A percentile compares a stretch with the other conserved stretches of the same genome.
phyloP scores from a whole-genome alignment of 2,329 filamentous ascomycete species.

The Scytalidium lignicola region DNA sequence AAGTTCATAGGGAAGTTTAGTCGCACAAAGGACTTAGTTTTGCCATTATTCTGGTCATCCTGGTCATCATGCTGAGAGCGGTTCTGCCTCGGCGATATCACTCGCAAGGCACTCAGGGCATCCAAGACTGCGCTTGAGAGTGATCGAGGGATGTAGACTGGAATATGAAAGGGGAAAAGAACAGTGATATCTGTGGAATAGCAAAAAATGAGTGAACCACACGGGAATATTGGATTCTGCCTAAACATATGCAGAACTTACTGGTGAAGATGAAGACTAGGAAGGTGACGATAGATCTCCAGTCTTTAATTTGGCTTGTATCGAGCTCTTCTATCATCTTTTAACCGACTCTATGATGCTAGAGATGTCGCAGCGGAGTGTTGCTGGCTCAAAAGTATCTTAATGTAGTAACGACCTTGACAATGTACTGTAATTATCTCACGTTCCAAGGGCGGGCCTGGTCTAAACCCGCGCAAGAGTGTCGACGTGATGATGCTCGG shows the following conservation, averaged over 20 bases:
- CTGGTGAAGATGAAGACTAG: constrained; percentile 66
- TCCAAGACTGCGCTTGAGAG: constrained; percentile 41
- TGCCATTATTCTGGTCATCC: constrained; percentile 20
- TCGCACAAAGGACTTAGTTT: constrained; percentile 38
- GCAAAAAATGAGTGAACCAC: neutral
- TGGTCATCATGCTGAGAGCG: constrained; percentile 17
- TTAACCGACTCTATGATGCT: too few relatives aligned
- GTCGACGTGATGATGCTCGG: too few relatives aligned
- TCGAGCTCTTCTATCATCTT: constrained; percentile 34
- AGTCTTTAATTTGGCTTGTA: constrained; percentile 53
- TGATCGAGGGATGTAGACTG: constrained; percentile 51
- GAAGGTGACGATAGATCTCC: constrained; percentile 66
- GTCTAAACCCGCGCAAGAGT: too few relatives aligned
- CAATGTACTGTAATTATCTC: too few relatives aligned
- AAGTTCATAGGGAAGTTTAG: constrained; percentile 63
- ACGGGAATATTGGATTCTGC: too few relatives aligned
- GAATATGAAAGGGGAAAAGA: constrained; percentile 63
- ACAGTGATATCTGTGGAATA: constrained; percentile 55
- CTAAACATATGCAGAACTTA: constrained; percentile 44
- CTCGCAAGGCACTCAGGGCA: constrained; percentile 39
- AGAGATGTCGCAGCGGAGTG: too few relatives aligned
- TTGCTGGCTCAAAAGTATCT: too few relatives aligned
- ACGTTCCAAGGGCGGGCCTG: too few relatives aligned
- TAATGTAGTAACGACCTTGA: too few relatives aligned
- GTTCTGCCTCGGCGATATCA: constrained; percentile 42